Conservation (phyloP, 1,139 yeast genomes). For the Yamadazyma atmosphaerica region DNA sequence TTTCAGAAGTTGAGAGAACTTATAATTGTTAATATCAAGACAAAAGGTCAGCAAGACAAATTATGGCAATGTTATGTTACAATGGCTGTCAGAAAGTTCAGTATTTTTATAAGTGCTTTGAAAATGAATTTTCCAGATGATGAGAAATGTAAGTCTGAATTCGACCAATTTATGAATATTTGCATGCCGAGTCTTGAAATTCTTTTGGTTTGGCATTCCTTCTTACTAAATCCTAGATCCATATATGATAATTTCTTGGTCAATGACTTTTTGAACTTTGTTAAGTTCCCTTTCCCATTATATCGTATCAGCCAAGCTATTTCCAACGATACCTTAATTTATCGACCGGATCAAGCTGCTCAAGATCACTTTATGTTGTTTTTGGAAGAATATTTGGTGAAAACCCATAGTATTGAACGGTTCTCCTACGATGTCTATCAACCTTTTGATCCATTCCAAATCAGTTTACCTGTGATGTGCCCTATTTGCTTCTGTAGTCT, state of each 20-base stretch:
- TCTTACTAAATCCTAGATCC: slow-evolving; percentile 19
- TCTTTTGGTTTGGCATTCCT: slow-evolving; percentile 41
- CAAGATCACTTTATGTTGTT: slow-evolving; percentile 3
- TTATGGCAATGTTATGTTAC: slow-evolving; percentile 32
- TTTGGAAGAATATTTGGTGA: slow-evolving; percentile 2
- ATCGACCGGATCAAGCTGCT: slow-evolving; percentile 1
- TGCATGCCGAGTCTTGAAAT: slow-evolving; percentile 38
- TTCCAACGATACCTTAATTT: slow-evolving; percentile 14
- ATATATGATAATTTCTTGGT: slow-evolving; percentile 29
- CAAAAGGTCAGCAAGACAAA: slow-evolving; percentile 14
- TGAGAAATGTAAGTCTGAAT: not conserved
- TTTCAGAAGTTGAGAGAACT: slow-evolving; percentile 23
- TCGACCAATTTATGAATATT: not conserved
- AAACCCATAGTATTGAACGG: slow-evolving; percentile 2
- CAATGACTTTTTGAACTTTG: slow-evolving; percentile 21
- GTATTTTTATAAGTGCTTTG: slow-evolving; percentile 25
- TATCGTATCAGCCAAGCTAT: slow-evolving; percentile 20
- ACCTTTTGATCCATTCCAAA: slow-evolving; percentile 6
- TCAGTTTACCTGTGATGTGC: slow-evolving; percentile 14
- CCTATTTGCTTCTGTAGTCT: slow-evolving; percentile 17
- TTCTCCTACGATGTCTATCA: slow-evolving; percentile 6
- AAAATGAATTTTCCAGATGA: slow-evolving; percentile 3
- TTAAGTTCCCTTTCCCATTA: slow-evolving; percentile 30
- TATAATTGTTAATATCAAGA: slow-evolving; percentile 5
- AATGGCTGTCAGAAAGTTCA: slow-evolving; percentile 30